These are phyloP conservation scores for Candida nemodendra DNA, from an alignment of 805 yeast species.

Conservation along the genomic window DNA sequence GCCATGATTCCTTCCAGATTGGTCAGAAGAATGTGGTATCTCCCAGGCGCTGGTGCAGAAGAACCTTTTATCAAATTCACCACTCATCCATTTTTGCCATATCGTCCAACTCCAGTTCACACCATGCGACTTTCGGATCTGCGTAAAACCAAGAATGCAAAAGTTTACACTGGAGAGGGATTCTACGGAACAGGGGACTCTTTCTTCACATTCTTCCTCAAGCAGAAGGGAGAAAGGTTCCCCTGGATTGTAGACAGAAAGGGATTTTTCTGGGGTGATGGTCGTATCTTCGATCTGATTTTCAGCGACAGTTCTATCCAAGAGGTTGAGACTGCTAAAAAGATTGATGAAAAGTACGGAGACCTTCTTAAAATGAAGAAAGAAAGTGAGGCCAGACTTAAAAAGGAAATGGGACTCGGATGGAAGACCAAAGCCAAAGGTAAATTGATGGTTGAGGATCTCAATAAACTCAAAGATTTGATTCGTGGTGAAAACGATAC, in stretches of 20 bases:
- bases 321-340: conserved; percentile 58
- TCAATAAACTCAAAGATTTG: conserved; percentile 28
- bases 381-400: conserved; percentile 48
- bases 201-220: conserved; percentile 69
- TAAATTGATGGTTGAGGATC: conserved; percentile 43
- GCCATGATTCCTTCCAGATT: conserved; percentile 65
- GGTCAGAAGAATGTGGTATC: conserved; percentile 71
- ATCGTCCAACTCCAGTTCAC: conserved; percentile 70
- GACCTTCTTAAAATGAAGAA: conserved; percentile 39
- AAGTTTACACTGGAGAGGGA: conserved; percentile 85
- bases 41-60: conserved; percentile 60
- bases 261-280: conserved; percentile 94
- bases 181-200: conserved; percentile 81
- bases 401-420: conserved; percentile 56
- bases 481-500: conserved; percentile 7
- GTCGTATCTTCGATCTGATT: conserved; percentile 76
- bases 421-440: conserved; percentile 55
- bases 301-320: conserved; percentile 79
- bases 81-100: conserved; percentile 75
- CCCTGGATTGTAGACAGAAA: conserved; percentile 82
- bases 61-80: conserved; percentile 51
- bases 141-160: conserved; percentile 55
- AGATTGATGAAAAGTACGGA: conserved; percentile 31
- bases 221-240: conserved; percentile 51
- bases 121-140: conserved; percentile 61